Evolutionary conservation across 108 stramenopile species (phyloP).

Genomic region (Cyclotella cryptica): DNA sequence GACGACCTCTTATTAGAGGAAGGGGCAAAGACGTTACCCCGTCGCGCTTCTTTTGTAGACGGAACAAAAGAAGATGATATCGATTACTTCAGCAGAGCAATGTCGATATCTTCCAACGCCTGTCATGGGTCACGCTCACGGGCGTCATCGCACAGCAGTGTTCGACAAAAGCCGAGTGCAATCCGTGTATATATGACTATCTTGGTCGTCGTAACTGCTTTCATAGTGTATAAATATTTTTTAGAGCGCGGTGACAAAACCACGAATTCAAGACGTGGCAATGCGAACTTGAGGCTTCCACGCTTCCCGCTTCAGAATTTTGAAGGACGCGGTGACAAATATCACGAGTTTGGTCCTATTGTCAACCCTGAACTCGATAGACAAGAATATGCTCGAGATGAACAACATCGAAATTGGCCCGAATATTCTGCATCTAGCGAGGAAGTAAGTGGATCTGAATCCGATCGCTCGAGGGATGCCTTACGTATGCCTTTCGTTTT

Average conservation of each 20-base stretch:
- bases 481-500: slow-evolving; percentile 16
- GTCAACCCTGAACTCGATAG: neutral
- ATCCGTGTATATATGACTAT: slow-evolving; percentile 1
- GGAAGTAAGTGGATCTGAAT: neutral
- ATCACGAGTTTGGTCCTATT: neutral
- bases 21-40: slow-evolving; percentile 18
- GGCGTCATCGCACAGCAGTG: slow-evolving; percentile 17
- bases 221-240: slow-evolving; percentile 26
- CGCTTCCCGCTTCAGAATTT: neutral
- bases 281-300: no score
- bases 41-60: neutral
- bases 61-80: slow-evolving; percentile 31
- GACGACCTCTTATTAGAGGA: slow-evolving; percentile 47
- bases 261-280: no score
- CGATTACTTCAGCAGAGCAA: slow-evolving; percentile 48
- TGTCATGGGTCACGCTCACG: neutral
- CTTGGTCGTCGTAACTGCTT: slow-evolving; percentile 9
- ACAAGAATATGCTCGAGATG: neutral
- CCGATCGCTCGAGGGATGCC: neutral
- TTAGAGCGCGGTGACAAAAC: neutral
- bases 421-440: neutral
- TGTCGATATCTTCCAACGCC: slow-evolving; percentile 15
- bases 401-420: neutral
- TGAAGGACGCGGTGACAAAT: neutral
- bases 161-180: neutral